A percentile compares a stretch with the other conserved stretches of the same genome.
phyloP scores from a whole-genome alignment of 2,329 filamentous ascomycete genomes.

The Calycina marina region DNA sequence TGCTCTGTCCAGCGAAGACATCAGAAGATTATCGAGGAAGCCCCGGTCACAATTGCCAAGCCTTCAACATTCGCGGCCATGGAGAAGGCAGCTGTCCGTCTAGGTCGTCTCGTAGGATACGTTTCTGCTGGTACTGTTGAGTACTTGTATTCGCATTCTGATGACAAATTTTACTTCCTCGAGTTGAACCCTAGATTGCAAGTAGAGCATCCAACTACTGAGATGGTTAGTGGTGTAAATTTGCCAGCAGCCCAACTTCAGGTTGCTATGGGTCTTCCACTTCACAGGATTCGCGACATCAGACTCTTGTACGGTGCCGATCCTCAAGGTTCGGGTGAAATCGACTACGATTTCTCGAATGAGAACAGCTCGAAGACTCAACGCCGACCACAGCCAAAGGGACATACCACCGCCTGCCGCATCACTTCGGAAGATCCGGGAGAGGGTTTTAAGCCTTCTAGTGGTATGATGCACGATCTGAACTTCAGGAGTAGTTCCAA shows the following conservation, averaged over 20 bases:
- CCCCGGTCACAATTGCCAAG: slow-evolving; percentile 91
- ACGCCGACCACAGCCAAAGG: slow-evolving; percentile 81
- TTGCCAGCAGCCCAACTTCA: slow-evolving; percentile 93
- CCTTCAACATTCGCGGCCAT: slow-evolving; percentile 81
- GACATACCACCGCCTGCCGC: slow-evolving; percentile 94
- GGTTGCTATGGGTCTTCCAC: slow-evolving; percentile 94
- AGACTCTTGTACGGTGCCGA: slow-evolving; percentile 91
- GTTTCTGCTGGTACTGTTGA: slow-evolving; percentile 98
- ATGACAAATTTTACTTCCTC: slow-evolving; percentile 99
- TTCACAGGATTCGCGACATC: slow-evolving; percentile 93
- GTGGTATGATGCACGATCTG: slow-evolving; percentile 95
- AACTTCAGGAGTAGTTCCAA: slow-evolving; percentile 99
- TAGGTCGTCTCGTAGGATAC: slow-evolving; percentile 90
- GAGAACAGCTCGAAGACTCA: slow-evolving; percentile 73
- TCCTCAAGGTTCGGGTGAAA: slow-evolving; percentile 69
- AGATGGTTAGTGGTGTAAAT: slow-evolving; percentile 98
- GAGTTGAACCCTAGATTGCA: slow-evolving; percentile 98
- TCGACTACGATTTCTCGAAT: slow-evolving; percentile 93
- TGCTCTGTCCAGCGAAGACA: slow-evolving; percentile 97
- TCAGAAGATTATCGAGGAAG: slow-evolving; percentile 99
- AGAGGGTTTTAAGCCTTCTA: slow-evolving; percentile 98
- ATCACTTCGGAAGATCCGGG: slow-evolving; percentile 98
- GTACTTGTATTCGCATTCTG: slow-evolving; percentile 94
- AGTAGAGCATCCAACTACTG: slow-evolving; percentile 97
- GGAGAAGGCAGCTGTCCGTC: slow-evolving; percentile 90